phyloP scores from a whole-genome alignment of 129 eudicot genomes.

The Daucus carota region DNA sequence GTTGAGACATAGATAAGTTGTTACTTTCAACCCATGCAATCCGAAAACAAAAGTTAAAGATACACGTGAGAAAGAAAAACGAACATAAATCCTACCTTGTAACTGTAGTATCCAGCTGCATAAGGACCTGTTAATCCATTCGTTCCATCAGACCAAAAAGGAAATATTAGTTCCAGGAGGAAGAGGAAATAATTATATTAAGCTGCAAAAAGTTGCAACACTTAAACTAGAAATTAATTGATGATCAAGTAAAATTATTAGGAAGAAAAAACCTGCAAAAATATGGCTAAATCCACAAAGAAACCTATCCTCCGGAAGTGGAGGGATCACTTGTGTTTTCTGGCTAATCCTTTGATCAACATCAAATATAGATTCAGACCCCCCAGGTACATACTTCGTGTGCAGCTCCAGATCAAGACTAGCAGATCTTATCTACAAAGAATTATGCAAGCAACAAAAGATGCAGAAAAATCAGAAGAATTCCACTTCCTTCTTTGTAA shows the following conservation, averaged over 20 bases:
- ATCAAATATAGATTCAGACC: conserved; percentile 80
- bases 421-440: conserved; percentile 59
- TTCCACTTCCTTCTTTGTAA: background rate
- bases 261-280: conserved; percentile 51
- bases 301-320: conserved; percentile 86
- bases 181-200: background rate
- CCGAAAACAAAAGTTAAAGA: background rate
- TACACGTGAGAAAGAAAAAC: background rate
- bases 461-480: background rate
- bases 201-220: conserved; percentile 8
- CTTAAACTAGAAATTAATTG: background rate
- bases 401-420: conserved; percentile 82
- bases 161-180: background rate
- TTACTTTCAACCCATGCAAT: too few species aligned
- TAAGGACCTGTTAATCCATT: conserved; percentile 54
- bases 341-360: conserved; percentile 68
- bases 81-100: conserved; percentile 53
- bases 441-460: background rate
- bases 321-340: conserved; percentile 70
- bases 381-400: conserved; percentile 65
- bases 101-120: conserved; percentile 98
- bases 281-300: conserved; percentile 94
- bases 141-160: background rate
- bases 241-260: background rate
- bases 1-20: background rate